Evolutionary conservation across 257 asterid species (phyloP).

Genomic region (Forsythia viridissima): DNA sequence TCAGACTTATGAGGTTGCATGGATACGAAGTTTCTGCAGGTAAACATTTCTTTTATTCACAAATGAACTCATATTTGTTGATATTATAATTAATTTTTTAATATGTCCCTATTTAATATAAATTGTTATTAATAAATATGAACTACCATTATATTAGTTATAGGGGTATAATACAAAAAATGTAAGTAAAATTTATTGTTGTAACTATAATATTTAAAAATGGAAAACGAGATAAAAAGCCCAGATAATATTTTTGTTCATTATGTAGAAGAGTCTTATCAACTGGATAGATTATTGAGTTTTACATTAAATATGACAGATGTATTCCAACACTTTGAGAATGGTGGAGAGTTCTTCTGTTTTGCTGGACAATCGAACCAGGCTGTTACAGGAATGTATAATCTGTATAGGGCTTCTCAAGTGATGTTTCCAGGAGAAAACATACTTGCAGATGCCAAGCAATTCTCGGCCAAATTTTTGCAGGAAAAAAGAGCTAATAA

Average conservation of each 20-base stretch:
- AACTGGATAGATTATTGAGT: too few species aligned
- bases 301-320: constrained; percentile 34
- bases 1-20: constrained; percentile 79
- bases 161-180: too few species aligned
- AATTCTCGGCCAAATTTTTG: constrained; percentile 51
- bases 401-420: constrained; percentile 80
- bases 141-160: too few species aligned
- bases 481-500: constrained; percentile 47
- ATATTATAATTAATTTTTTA: too few species aligned
- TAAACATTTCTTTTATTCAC: constrained; percentile 13
- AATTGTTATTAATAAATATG: too few species aligned
- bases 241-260: too few species aligned
- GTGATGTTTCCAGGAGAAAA: constrained; percentile 65
- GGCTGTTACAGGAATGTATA: constrained; percentile 91
- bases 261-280: too few species aligned
- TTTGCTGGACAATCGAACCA: constrained; percentile 81
- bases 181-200: too few species aligned
- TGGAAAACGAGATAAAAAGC: too few species aligned
- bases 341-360: constrained; percentile 72
- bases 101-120: too few species aligned
- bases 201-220: too few species aligned
- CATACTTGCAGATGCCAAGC: constrained; percentile 45
- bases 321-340: constrained; percentile 66
- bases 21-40: constrained; percentile 81
- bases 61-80: background rate